Percentiles rank a stretch among this genome's conserved stretches.
These are phyloP conservation scores for Paramecium sonneborni DNA, from an alignment of 73 alveolate genomes.

Conservation along the genomic window DNA sequence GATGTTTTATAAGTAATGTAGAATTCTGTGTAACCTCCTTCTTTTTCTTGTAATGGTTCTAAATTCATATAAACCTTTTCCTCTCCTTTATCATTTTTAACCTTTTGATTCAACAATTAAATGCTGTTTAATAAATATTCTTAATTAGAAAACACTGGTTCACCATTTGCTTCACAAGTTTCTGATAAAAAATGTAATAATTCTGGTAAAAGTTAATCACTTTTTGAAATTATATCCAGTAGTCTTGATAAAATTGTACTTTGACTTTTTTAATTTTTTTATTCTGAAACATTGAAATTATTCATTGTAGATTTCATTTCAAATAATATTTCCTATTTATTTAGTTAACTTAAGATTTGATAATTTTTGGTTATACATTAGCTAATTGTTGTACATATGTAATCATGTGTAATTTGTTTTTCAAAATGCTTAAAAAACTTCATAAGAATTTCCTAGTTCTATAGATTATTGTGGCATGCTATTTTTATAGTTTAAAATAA, in stretches of 20 bases:
- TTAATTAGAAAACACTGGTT: slow-evolving; percentile 36
- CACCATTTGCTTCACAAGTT: slow-evolving; percentile 24
- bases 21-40: not conserved
- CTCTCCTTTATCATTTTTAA: not conserved
- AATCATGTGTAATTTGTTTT: not conserved
- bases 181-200: not conserved
- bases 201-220: not conserved
- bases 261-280: not conserved
- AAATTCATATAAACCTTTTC: not conserved
- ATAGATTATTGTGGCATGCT: not conserved
- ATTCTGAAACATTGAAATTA: not conserved
- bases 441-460: not conserved
- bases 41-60: not conserved
- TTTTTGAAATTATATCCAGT: not conserved
- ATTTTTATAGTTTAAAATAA: not conserved
- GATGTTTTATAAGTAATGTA: not conserved
- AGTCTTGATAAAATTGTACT: not conserved
- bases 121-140: not conserved
- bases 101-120: not conserved
- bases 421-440: slow-evolving; percentile 24
- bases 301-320: not conserved
- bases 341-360: not conserved
- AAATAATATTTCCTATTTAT: not conserved
- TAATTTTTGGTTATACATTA: not conserved
- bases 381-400: not conserved